Percentiles rank a stretch among this genome's conserved stretches.
Evolutionary conservation across 108 stramenopile genomes (phyloP).

Genomic region (Epipyxis sp.): DNA sequence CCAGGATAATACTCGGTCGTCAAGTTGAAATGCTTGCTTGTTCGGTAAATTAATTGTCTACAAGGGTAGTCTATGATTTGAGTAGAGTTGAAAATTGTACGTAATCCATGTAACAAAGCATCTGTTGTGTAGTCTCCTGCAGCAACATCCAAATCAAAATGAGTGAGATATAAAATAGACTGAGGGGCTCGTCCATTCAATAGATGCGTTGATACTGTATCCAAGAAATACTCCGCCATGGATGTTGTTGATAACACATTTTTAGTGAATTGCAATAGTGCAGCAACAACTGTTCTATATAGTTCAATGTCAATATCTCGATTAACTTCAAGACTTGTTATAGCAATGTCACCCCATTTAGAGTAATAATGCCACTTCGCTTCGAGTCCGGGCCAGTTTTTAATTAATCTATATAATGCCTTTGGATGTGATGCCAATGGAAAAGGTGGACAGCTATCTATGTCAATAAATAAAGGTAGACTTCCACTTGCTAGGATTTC

Average conservation of each 20-base stretch:
- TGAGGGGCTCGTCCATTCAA: not conserved
- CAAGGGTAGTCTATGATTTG: not conserved
- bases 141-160: not conserved
- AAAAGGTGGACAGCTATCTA: not conserved
- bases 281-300: not conserved
- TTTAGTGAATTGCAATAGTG: not conserved
- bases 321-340: not conserved
- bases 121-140: not conserved
- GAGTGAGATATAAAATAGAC: not conserved
- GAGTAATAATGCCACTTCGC: not conserved
- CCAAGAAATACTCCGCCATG: slow-evolving; percentile 5
- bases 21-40: not conserved
- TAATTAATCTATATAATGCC: not conserved
- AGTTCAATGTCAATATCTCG: not conserved
- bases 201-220: not conserved
- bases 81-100: not conserved
- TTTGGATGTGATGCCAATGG: not conserved
- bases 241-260: not conserved
- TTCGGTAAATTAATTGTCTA: not conserved
- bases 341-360: not conserved
- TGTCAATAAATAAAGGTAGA: not conserved
- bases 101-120: not conserved
- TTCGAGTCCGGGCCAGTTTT: not conserved
- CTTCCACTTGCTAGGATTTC: slow-evolving; percentile 17
- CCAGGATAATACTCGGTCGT: not conserved